A percentile compares a stretch with the other conserved stretches of the same genome.
Conservation (phyloP, 345 rosid species). For the Capsella bursapastoris region DNA sequence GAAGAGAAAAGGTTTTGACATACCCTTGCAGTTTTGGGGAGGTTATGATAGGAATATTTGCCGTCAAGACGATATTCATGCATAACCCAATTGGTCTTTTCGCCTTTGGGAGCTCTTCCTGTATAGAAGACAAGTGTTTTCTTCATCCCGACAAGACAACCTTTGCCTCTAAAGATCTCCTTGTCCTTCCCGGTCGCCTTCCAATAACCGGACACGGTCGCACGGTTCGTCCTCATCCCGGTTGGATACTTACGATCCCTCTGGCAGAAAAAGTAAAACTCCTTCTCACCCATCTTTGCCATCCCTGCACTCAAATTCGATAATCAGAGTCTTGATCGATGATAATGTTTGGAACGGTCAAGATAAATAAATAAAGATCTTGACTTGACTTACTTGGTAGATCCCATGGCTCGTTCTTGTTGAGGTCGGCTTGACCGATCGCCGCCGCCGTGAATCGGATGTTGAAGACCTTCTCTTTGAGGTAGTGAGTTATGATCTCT, state of each 20-base stretch:
- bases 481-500: conserved; percentile 80
- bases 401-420: conserved; percentile 98
- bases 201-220: conserved; percentile 93
- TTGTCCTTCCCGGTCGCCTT: conserved; percentile 97
- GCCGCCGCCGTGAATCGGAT: conserved; percentile 65
- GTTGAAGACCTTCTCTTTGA: conserved; percentile 68
- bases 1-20: background rate
- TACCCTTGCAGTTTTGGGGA: conserved; percentile 76
- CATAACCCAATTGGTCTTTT: conserved; percentile 95
- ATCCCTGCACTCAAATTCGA: conserved; percentile 55
- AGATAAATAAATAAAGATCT: background rate
- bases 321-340: conserved; percentile 29
- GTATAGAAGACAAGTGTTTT: conserved; percentile 95
- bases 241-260: conserved; percentile 97
- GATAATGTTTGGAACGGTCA: conserved; percentile 13
- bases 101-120: conserved; percentile 98
- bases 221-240: conserved; percentile 95
- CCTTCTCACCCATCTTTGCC: conserved; percentile 97
- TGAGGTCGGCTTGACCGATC: conserved; percentile 82
- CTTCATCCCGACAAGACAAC: conserved; percentile 92
- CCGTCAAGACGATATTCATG: conserved; percentile 96
- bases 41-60: conserved; percentile 68
- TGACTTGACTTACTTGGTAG: conserved; percentile 66
- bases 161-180: conserved; percentile 73
- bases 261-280: conserved; percentile 92